Evolutionary conservation across 768 basidiomycete genomes (phyloP), one percentile per base, ranked within the genome.

Genomic region (Pulveroboletus sp.): DNA sequence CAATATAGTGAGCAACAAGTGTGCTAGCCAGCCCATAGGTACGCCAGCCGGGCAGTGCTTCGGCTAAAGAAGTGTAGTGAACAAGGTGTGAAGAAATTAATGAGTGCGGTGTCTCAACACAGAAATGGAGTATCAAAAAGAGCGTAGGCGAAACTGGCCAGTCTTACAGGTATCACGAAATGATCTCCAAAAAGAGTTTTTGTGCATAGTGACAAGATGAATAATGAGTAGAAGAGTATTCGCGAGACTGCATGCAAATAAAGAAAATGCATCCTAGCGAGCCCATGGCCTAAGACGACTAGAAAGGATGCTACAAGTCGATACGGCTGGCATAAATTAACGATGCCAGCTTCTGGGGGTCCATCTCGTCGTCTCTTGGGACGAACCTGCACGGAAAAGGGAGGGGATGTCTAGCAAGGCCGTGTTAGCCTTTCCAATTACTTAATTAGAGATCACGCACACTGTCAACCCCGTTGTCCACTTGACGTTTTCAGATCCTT

Each of bases 371-470:
- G 11, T 57, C 58, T 21, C 58, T 60, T 15, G 51, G 55, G 6
- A 54, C 24, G 15, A 60, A 53, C 17, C 10, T 44, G 10, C 57
- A 59, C 5, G 58, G 51, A 18, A 60, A 60, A 27, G 56, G 59
- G 5, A 53, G 45, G 2, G 60, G 60, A 39, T 54, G 47, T 7
- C 60, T 54, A 14, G 14, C 21, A 39, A 26, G 35, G 3, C 7
- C 40, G 6, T 2, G 31, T 57, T 28, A 46, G 31, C 17, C 21
- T 21, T 21, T 21, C 4, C 21, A 21, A 21, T 21, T 21, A 21
- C 21, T 21, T 21, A 21, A 4, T 2, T 21, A 21, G 1, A 30
- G 0, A 14, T n/a, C 35, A 49, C 56, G 11, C 31, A 55, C 59
- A 17, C 43, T 3, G 41, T 9, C 26, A 61, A 14, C 8, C 62